These are phyloP conservation scores for Daldinia childiae DNA, from an alignment of 495 filamentous ascomycete genomes.

Conservation along the genomic window DNA sequence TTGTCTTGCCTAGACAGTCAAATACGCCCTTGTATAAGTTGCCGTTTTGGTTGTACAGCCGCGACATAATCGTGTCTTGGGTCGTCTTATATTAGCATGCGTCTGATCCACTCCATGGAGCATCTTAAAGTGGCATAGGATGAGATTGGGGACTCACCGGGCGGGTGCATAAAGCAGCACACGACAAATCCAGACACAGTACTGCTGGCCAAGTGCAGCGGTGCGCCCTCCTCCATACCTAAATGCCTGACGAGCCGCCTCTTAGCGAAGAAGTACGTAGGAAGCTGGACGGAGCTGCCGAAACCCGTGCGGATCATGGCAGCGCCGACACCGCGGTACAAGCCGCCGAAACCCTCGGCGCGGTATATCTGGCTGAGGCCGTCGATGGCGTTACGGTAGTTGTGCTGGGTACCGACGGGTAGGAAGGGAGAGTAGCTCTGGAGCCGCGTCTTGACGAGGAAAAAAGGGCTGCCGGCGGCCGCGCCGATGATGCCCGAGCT, in stretches of 20 bases:
- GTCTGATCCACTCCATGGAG: background rate
- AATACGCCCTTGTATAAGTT: constrained; percentile 93
- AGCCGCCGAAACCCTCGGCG: constrained; percentile 77
- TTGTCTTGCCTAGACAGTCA: constrained; percentile 90
- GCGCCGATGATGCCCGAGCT: constrained; percentile 89
- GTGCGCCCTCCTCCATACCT: constrained; percentile 90
- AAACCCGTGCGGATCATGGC: constrained; percentile 98
- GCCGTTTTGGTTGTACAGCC: constrained; percentile 98
- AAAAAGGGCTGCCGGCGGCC: constrained; percentile 91
- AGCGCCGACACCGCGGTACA: constrained; percentile 89
- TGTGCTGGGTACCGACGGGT: constrained; percentile 94
- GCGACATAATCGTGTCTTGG: constrained; percentile 95
- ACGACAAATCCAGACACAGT: constrained; percentile 94
- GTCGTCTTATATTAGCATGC: constrained; percentile 16
- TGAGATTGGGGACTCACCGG: constrained; percentile 64
- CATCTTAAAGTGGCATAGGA: background rate
- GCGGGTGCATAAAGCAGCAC: constrained; percentile 97
- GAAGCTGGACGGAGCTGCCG: constrained; percentile 92
- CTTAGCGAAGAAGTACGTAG: constrained; percentile 99
- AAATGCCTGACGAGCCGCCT: constrained; percentile 79
- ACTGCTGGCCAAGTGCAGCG: constrained; percentile 87
- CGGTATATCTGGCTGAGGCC: constrained; percentile 81
- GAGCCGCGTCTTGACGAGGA: constrained; percentile 96
- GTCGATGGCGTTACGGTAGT: constrained; percentile 86
- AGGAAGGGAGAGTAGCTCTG: constrained; percentile 95